Evolutionary conservation across 2,329 filamentous ascomycete genomes (phyloP), one percentile per base, ranked within the genome.

Genomic region (Cyphellophora europaea): DNA sequence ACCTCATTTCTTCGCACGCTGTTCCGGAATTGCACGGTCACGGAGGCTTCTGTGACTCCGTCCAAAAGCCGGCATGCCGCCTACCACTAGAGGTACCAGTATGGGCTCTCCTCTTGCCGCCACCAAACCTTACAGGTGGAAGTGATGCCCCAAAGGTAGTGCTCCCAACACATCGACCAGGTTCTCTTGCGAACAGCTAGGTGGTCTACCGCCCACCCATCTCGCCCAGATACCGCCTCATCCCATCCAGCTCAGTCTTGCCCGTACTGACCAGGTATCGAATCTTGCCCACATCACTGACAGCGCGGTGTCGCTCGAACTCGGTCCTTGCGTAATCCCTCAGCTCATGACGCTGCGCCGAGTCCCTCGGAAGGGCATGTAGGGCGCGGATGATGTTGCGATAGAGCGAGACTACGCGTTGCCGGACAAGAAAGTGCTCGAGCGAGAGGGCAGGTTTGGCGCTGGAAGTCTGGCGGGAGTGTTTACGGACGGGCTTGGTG

Each of bases 201-300:
- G n/a, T n/a, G n/a, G n/a, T n/a, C n/a, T n/a, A 29, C 19, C 49
- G 42, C 25, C 46, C 48, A 27, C 54, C 52, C 43, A 64, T 55
- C 45, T 66, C 62, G 35, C 66, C 62, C 17, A 67, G 59, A 49
- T 66, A 65, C 25, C 63, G 54, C 35, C 50, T 57, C 61, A 66
- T 64, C 4, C 53, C 59, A 36, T 66, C 59, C 32, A 65, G 66
- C 40, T 67, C 63, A 2, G 62, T 47, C 41, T 66, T 66, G 3
- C 63, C 63, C 11, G 61, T 65, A 54, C 60, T 65, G 37, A 63
- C 46, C 16, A 67, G 43, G 40, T 66, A 67, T 41, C 63, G 52
- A 33, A 67, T 65, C 49, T 66, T 63, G 4, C 35, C 42, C 42
- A 62, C 41, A 40, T 67, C 63, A 3, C 53, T 54, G n/a, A 66